A percentile compares a stretch with the other conserved stretches of the same genome.
phyloP scores from a whole-genome alignment of 2,329 filamentous ascomycete genomes.

The Colletotrichum spaethianum region DNA sequence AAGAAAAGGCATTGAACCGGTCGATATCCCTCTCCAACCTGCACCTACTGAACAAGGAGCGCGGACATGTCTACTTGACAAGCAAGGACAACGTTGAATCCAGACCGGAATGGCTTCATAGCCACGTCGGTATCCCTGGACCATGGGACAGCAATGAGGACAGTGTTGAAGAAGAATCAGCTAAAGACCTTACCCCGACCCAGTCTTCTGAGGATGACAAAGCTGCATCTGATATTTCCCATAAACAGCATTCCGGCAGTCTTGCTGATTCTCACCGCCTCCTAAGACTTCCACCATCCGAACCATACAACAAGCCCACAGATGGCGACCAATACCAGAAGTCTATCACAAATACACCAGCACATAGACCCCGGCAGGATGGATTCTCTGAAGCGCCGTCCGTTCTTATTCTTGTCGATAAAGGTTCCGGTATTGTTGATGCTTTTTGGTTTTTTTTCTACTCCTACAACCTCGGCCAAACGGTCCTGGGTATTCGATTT shows the following conservation, averaged over 20 bases:
- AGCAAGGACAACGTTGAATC: slow-evolving; percentile 91
- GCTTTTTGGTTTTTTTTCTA: too few relatives aligned
- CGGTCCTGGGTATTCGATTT: slow-evolving; percentile 78
- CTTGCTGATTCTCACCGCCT: slow-evolving; percentile 62
- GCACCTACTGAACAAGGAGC: slow-evolving; percentile 74
- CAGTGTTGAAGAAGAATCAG: slow-evolving; percentile 46
- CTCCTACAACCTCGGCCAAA: too few relatives aligned
- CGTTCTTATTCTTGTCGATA: too few relatives aligned
- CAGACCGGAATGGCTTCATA: slow-evolving; percentile 86
- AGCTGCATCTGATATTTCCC: slow-evolving; percentile 69
- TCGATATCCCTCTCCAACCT: slow-evolving; percentile 73
- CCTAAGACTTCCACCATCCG: slow-evolving; percentile 60
- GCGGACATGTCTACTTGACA: slow-evolving; percentile 79
- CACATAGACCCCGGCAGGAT: too few relatives aligned
- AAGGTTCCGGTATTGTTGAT: too few relatives aligned
- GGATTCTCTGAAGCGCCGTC: too few relatives aligned
- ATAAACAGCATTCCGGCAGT: slow-evolving; percentile 63
- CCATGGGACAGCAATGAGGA: slow-evolving; percentile 60
- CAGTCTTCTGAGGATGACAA: slow-evolving; percentile 54
- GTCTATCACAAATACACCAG: too few relatives aligned
- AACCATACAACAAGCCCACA: slow-evolving; percentile 72
- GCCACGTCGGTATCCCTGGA: slow-evolving; percentile 80
- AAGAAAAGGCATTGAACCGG: slow-evolving; percentile 70
- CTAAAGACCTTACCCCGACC: too few relatives aligned
- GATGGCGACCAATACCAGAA: too few relatives aligned